Evolutionary conservation across 805 yeast species (phyloP), one percentile per base, ranked within the genome.

Genomic region (Kodamaea leandrae): DNA sequence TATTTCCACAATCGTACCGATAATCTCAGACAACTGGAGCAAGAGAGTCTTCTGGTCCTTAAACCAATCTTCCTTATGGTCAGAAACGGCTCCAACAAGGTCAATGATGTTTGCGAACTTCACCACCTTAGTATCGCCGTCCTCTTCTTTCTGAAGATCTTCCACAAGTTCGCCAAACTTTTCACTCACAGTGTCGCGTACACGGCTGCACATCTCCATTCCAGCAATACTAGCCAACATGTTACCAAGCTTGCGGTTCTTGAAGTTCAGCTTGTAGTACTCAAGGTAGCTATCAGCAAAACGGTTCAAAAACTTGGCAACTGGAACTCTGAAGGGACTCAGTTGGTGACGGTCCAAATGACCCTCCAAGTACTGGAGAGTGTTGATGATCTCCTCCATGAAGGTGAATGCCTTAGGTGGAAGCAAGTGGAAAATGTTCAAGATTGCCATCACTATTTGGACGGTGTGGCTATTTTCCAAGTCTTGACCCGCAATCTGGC

Each of bases 371-470:
- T 78, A 81, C 48, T 83, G 77, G 43, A 93, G 74, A 3, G 91
- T 83, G 40, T 74, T 76, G 53, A 93, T 75, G 42, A 93, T 74
- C 52, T 89, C 96, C 38, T 87, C 91, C 80, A 95, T 80, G 53
- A 88, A 93, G 14, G 91, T 83, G 61, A 80, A 86, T 0, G 99
- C 99, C 47, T 87, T 86, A 2, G 96, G 80, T 0, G 99, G 99
- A 23, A 93, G 66, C 48, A 89, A 68, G 56, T 95, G 96, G 68
- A 91, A 93, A 29, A 93, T 86, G 51, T 91, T 88, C 52, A 93
- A 71, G 42, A 93, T 87, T 0, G 96, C 95, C 49, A 84, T 86
- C 33, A 93, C 88, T 28, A 91, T 86, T 54, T 86, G 84, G 9
- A 95, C 86, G 0, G 89, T 86, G 25, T 80, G 82, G 50, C 90